Percentiles rank a stretch among this genome's conserved stretches.
These are phyloP conservation scores for Cornus controversa DNA, from an alignment of 148 eudicot species.

Conservation along the genomic window DNA sequence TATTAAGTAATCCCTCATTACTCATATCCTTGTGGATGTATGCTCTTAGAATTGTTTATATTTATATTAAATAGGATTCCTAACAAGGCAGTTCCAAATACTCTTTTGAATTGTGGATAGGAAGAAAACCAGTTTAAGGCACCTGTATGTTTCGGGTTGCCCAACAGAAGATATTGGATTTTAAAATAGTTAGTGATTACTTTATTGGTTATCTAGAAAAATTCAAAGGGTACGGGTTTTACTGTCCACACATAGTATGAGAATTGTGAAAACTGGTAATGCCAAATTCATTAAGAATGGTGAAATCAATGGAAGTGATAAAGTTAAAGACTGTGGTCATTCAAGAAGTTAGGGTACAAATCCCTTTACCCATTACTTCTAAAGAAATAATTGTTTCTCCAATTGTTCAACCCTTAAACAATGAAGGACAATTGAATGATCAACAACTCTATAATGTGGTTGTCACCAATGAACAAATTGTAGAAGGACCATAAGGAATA, in stretches of 20 bases:
- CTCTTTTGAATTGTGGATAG: constrained; percentile 8
- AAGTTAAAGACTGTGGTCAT: too few species aligned
- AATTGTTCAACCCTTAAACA: too few species aligned
- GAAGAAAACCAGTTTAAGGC: constrained; percentile 10
- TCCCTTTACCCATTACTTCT: too few species aligned
- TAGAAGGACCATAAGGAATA: too few species aligned
- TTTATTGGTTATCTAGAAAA: neutral
- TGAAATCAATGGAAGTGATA: neutral
- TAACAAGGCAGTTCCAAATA: neutral
- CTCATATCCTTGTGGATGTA: neutral
- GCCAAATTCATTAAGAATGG: neutral
- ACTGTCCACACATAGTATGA: neutral
- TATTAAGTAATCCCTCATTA: neutral
- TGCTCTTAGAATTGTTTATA: neutral
- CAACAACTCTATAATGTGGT: too few species aligned
- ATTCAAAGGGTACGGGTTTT: neutral
- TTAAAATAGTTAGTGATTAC: neutral
- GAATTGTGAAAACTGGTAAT: neutral
- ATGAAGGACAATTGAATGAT: too few species aligned
- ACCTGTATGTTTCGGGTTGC: constrained; percentile 10
- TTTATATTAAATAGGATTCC: neutral
- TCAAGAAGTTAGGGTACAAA: too few species aligned
- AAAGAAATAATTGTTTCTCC: too few species aligned
- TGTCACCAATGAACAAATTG: too few species aligned
- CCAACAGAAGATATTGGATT: neutral